These are phyloP conservation scores for Pyricularia sp. DNA, from an alignment of 2,329 filamentous ascomycete species.

Conservation along the genomic window DNA sequence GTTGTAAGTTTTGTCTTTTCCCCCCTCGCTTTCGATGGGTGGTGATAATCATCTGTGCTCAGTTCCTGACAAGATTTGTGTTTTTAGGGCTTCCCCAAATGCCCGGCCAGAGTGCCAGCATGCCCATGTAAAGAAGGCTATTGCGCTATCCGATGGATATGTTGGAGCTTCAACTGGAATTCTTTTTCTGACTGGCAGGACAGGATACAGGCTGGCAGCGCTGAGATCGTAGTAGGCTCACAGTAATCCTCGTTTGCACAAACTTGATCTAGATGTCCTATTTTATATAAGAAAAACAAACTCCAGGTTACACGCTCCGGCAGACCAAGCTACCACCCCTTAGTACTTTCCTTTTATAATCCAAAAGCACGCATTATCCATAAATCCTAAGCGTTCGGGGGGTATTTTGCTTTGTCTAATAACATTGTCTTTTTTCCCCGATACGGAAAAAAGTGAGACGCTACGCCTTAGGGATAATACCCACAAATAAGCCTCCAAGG, in stretches of 20 bases:
- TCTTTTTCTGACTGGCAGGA: slow-evolving; percentile 45
- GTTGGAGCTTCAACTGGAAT: slow-evolving; percentile 44
- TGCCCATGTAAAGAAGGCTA: neutral
- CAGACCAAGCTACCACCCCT: neutral
- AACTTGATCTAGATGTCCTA: neutral
- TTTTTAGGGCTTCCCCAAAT: neutral
- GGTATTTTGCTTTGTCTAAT: neutral
- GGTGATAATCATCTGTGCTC: no score
- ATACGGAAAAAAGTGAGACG: neutral
- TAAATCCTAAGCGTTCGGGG: neutral
- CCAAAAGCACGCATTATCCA: neutral
- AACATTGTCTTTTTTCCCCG: neutral
- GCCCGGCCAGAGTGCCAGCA: neutral
- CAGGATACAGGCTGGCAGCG: neutral
- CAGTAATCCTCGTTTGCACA: neutral
- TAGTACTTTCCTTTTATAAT: neutral
- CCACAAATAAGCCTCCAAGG: neutral
- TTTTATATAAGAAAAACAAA: neutral
- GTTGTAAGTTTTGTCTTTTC: slow-evolving; percentile 14
- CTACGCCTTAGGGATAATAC: neutral
- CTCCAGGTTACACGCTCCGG: neutral
- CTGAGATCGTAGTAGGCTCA: neutral
- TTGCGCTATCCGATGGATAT: neutral
- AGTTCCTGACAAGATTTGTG: no score
- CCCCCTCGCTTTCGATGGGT: no score